Evolutionary conservation across 164 flowering plant species (phyloP), one percentile per base, ranked within the genome.

Genomic region (Akebia trifoliata): DNA sequence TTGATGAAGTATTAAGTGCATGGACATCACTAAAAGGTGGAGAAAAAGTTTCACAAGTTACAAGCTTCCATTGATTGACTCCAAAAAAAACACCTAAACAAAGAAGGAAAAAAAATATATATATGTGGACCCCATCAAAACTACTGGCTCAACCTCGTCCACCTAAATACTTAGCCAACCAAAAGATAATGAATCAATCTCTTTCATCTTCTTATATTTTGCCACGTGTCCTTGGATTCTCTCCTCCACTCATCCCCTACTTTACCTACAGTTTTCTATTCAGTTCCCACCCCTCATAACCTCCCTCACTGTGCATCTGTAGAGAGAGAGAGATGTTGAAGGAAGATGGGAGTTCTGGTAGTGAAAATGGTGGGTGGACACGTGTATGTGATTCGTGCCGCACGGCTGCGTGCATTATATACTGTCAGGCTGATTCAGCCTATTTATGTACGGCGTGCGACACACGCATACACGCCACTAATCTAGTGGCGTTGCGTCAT

Each of bases 391-490:
- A 86, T 69, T 72, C 81, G 0, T 86, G 91, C 74, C 76, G 70
- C 0, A 56, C 84, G 0, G 81, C 83, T 0, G 72, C 87, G 0
- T 72, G 83, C 73, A 60, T 76, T 0, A 76, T 82, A 15, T 84
- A 78, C 82, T 89, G 96, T 74, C 62, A 70, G 6, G 80, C 83
- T 0, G 89, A 89, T 64, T 57, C 71, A 1, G 89, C 89, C 2
- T 84, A 76, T 73, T 69, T 89, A 9, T 86, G 96, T 66, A 35
- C 76, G 1, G 67, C 61, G n/a, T 89, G 93, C 58, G 96, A 89
- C 45, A 63, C 81, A 4, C 72, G 79, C 0, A 65, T 84, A 8
- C 94, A 90, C 48, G 75, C 75, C 0, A 77, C 78, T 32, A 80
- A 73, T 7, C 61, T 68, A 48, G 85, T 78, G 0, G 76, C 79